A percentile compares a stretch with the other conserved stretches of the same genome.
Evolutionary conservation across 805 yeast genomes (phyloP).

Genomic region (Lachancea fermentati): DNA sequence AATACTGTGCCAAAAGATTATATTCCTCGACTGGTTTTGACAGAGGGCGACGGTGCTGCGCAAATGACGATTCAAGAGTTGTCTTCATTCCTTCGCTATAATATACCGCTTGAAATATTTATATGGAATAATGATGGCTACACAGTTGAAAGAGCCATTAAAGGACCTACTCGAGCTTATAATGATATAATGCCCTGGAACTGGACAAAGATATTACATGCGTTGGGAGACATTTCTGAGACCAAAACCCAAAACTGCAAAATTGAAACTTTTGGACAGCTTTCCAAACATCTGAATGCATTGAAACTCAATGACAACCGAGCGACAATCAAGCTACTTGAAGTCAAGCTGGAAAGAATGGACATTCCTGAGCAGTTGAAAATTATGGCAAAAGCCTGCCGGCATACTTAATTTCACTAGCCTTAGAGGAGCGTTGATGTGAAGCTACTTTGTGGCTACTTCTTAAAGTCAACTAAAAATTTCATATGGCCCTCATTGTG

Average conservation of each 20-base stretch:
- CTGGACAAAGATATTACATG: constrained; percentile 63
- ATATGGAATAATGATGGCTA: constrained; percentile 83
- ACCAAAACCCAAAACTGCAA: constrained; percentile 28
- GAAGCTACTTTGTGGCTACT: too few species aligned
- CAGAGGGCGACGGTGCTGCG: constrained; percentile 93
- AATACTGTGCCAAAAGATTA: constrained; percentile 17
- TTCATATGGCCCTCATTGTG: too few species aligned
- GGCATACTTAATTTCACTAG: constrained; percentile 9
- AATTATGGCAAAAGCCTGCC: constrained; percentile 34
- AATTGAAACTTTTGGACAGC: constrained; percentile 37
- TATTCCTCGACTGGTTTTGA: constrained; percentile 54
- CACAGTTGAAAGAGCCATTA: constrained; percentile 81
- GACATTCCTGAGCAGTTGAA: constrained; percentile 64
- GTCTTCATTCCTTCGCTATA: constrained; percentile 54
- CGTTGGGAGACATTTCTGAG: constrained; percentile 51
- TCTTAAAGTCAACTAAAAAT: too few species aligned
- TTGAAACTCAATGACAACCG: constrained; percentile 32
- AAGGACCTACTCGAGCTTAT: constrained; percentile 70
- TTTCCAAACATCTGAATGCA: constrained; percentile 34
- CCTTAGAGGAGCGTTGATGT: too few species aligned
- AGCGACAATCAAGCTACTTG: constrained; percentile 46
- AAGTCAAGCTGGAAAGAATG: constrained; percentile 50
- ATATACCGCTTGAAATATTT: constrained; percentile 62
- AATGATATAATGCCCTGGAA: constrained; percentile 83
- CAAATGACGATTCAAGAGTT: constrained; percentile 91